Conservation (phyloP, 495 filamentous ascomycete genomes). For the Oidiodendron maius region DNA sequence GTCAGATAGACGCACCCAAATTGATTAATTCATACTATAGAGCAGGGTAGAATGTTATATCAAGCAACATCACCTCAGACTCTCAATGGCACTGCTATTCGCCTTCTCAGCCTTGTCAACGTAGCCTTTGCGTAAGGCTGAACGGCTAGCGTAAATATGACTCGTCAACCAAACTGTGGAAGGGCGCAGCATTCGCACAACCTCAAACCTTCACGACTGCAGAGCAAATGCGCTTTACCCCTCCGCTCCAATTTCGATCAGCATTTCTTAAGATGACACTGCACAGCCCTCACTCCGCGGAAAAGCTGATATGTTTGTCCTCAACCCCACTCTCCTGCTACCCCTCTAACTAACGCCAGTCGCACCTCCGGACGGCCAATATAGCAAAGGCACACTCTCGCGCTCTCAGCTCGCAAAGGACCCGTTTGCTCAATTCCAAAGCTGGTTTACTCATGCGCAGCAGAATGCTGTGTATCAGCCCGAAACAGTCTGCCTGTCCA, state of each 20-base stretch:
- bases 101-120: not conserved
- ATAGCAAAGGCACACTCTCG: conserved; percentile 48
- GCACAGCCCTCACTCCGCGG: conserved; percentile 31
- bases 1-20: too few relatives aligned
- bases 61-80: too few relatives aligned
- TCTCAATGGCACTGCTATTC: too few relatives aligned
- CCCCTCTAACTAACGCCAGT: conserved; percentile 27
- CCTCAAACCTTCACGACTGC: too few relatives aligned
- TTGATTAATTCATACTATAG: too few relatives aligned
- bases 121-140: conserved; percentile 7
- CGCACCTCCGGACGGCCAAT: conserved; percentile 45
- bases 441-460: conserved; percentile 74
- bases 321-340: conserved; percentile 27
- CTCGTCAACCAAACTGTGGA: not conserved
- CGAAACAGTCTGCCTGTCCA: conserved; percentile 74
- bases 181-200: too few relatives aligned
- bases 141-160: conserved; percentile 1
- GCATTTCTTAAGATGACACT: conserved; percentile 37
- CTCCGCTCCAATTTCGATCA: conserved; percentile 13
- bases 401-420: conserved; percentile 44
- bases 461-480: conserved; percentile 56
- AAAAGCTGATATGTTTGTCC: conserved; percentile 48
- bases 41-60: too few relatives aligned
- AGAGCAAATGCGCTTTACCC: conserved; percentile 16
- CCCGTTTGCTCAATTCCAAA: conserved; percentile 78